A percentile compares a stretch with the other conserved stretches of the same genome.
Evolutionary conservation across 75 land plant species (phyloP).

Genomic region (Ceratopteris richardii): DNA sequence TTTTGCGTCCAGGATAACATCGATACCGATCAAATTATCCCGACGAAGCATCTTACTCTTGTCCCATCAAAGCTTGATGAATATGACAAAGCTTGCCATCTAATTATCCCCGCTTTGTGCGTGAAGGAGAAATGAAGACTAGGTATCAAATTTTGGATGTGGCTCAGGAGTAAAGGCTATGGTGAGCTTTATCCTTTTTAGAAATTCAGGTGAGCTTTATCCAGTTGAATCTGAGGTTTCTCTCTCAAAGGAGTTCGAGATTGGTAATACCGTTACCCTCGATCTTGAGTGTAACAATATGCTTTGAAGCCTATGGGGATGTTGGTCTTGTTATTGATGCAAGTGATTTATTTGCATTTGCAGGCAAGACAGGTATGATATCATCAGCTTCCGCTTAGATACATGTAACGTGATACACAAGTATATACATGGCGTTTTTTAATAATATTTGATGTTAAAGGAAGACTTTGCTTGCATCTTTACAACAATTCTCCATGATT

Average conservation of each 20-base stretch:
- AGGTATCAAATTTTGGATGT: constrained; percentile 86
- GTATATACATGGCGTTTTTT: no score
- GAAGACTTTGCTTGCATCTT: no score
- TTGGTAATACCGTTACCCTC: constrained; percentile 81
- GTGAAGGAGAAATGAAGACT: constrained; percentile 37
- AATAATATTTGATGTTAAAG: no score
- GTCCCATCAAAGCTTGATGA: constrained; percentile 95
- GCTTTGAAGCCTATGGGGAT: constrained; percentile 89
- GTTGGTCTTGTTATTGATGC: constrained; percentile 96
- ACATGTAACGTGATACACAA: no score
- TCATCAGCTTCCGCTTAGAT: no score
- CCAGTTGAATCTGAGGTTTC: constrained; percentile 65
- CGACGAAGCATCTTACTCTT: constrained; percentile 87
- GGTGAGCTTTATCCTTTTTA: constrained; percentile 80
- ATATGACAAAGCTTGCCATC: constrained; percentile 83
- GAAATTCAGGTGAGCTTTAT: constrained; percentile 93
- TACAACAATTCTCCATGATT: no score
- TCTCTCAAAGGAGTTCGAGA: constrained; percentile 68
- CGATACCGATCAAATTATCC: constrained; percentile 98
- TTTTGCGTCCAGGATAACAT: constrained; percentile 81
- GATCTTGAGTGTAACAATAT: constrained; percentile 63
- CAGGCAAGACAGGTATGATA: constrained; percentile 91
- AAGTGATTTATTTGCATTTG: constrained; percentile 92
- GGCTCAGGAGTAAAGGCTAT: constrained; percentile 80
- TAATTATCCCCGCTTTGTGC: constrained; percentile 44